Base-by-base conservation (phyloP, 1,284 basidiomycete species). In the Schizophyllum amplum region DNA sequence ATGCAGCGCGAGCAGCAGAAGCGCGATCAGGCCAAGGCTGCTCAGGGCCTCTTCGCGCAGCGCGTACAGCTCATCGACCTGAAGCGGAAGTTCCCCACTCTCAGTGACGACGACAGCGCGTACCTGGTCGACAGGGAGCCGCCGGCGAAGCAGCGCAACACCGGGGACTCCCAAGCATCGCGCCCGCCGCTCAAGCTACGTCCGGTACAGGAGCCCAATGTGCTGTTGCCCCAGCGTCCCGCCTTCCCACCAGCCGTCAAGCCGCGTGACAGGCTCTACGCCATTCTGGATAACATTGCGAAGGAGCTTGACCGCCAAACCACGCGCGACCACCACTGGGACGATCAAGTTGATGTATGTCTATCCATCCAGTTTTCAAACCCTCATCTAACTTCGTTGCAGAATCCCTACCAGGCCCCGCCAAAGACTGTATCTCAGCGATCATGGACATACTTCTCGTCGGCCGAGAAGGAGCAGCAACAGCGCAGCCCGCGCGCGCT, bases 101-200 rank as follows among this genome's bases (percentile, higher is more conserved):
- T 92, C 52, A 81, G 82, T 26, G 78, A 85, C 62, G 86, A 87
- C 62, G 93, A 96, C 61, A 93, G 96, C 52, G 92, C 95, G 56
- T 23, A 20, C 17, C 76, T 94, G 2, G 71, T 89, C 57, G 86
- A 93, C 72, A 86, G 88, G 69, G 84, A 91, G 67, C 75, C 82
- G 60, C 78, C 82, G 42, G 71, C 73, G 15, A 88, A 85, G 75
- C 84, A 79, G 63, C 70, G 73, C 13, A 86, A 81, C 64, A 58
- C 68, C n/a, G 65, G 66, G 80, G 84, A 74, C 50, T 78, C 13
- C 6, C 27, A 33, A 13, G 13, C 13, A 5, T 6, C 78, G 48
- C 68, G 76, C 4, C 74, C 73, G 53, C 20, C 71, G 82, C 47
- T 49, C 47, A 49, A 49, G 22, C 5, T 49, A 7, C 47, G 47